Percentiles rank a stretch among this genome's conserved stretches.
These are phyloP conservation scores for Arthroderma sp. DNA, from an alignment of 2,329 filamentous ascomycete species.

Conservation along the genomic window DNA sequence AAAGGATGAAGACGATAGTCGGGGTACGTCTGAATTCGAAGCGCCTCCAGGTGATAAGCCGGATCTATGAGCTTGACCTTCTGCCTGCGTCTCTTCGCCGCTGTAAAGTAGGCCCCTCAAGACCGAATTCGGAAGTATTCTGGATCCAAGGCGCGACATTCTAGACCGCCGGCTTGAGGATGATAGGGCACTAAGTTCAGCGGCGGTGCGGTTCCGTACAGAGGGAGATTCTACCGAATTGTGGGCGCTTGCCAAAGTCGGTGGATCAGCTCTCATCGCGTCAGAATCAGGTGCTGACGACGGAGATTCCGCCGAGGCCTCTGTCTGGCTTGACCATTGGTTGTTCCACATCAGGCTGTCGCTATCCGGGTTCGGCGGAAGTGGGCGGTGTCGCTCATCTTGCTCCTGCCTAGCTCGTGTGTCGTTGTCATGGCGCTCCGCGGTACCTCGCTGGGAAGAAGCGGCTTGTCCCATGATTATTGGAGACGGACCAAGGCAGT, in stretches of 20 bases:
- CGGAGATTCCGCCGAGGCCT: not conserved
- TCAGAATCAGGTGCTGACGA: not conserved
- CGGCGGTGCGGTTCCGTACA: constrained; percentile 19
- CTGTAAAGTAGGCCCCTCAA: constrained; percentile 32
- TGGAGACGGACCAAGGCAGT: not conserved
- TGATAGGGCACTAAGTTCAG: constrained; percentile 22
- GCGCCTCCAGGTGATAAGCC: constrained; percentile 27
- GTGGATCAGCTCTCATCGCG: not conserved
- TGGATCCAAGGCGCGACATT: constrained; percentile 36
- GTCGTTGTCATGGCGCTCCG: not conserved
- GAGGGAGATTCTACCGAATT: constrained; percentile 13
- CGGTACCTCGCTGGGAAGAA: constrained; percentile 4
- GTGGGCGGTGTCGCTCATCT: not conserved
- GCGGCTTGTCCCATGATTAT: constrained; percentile 7
- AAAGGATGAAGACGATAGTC: constrained; percentile 22
- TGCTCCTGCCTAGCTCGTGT: not conserved
- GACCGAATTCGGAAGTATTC: constrained; percentile 34
- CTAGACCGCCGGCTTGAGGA: constrained; percentile 31
- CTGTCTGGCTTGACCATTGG: not conserved
- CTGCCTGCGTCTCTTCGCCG: constrained; percentile 33
- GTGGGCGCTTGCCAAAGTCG: not conserved
- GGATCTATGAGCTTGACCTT: constrained; percentile 32
- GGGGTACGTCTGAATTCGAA: constrained; percentile 21
- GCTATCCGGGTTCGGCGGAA: not conserved
- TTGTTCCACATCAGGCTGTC: not conserved